Percentiles rank a stretch among this genome's conserved stretches.
Conservation (phyloP, 2,329 filamentous ascomycete genomes). For the Trichoderma harzianum region DNA sequence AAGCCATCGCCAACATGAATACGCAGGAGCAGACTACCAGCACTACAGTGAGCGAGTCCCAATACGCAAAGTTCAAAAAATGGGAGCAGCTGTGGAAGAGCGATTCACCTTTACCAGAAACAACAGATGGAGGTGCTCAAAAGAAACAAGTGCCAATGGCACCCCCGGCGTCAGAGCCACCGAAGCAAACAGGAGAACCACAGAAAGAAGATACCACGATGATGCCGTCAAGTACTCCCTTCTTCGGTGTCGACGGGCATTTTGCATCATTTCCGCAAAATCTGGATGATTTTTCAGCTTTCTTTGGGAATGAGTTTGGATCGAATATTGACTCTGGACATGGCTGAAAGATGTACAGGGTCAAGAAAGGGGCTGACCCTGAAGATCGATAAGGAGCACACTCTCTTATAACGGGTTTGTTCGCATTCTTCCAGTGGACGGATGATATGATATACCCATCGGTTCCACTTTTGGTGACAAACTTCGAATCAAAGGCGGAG, state of each 20-base stretch:
- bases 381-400: not conserved
- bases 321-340: conserved; percentile 27
- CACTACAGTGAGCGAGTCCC: conserved; percentile 40
- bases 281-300: conserved; percentile 36
- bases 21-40: conserved; percentile 35
- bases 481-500: not conserved
- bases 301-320: conserved; percentile 32
- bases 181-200: conserved; percentile 20
- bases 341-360: not conserved
- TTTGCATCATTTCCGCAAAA: conserved; percentile 39
- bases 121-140: conserved; percentile 23
- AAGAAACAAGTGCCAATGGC: conserved; percentile 9
- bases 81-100: conserved; percentile 51
- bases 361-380: not conserved
- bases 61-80: conserved; percentile 49
- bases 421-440: not conserved
- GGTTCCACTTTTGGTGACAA: not conserved
- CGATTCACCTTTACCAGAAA: conserved; percentile 29
- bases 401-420: not conserved
- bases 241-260: conserved; percentile 36
- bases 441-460: not conserved
- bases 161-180: conserved; percentile 8
- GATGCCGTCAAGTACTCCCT: conserved; percentile 30
- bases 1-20: conserved; percentile 45
- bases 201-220: conserved; percentile 25